Percentiles rank a stretch among this genome's conserved stretches.
Conservation (phyloP, 805 yeast species). For the Jamesozyma spencerorum region DNA sequence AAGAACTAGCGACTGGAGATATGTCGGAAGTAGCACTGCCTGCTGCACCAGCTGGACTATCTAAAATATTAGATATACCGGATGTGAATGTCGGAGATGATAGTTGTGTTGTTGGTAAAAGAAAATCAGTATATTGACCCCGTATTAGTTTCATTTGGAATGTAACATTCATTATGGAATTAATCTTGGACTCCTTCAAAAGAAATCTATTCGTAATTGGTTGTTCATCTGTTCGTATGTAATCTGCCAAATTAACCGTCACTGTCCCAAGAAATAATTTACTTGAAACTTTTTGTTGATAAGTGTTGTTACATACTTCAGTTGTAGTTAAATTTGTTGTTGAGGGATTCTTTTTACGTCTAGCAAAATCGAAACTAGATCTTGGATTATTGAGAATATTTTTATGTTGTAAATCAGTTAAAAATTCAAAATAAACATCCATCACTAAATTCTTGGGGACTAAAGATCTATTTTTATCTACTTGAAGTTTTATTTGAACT, state of each 20-base stretch:
- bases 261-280: slow-evolving; percentile 55
- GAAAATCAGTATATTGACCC: slow-evolving; percentile 30
- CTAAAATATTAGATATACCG: slow-evolving; percentile 9
- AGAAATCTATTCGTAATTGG: slow-evolving; percentile 54
- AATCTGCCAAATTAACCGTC: slow-evolving; percentile 63
- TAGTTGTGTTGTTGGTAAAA: slow-evolving; percentile 18
- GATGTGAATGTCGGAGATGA: slow-evolving; percentile 17
- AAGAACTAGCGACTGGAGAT: background rate
- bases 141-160: slow-evolving; percentile 40
- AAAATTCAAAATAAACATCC: slow-evolving; percentile 38
- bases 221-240: slow-evolving; percentile 41
- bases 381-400: background rate
- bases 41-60: background rate
- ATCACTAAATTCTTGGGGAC: slow-evolving; percentile 31
- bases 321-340: background rate
- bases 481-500: slow-evolving; percentile 34
- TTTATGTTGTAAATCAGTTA: slow-evolving; percentile 1
- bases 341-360: background rate
- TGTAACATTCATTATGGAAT: slow-evolving; percentile 62
- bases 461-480: slow-evolving; percentile 31
- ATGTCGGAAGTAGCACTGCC: background rate
- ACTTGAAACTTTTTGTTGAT: slow-evolving; percentile 24
- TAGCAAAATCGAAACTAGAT: slow-evolving; percentile 1
- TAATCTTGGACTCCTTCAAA: slow-evolving; percentile 69
- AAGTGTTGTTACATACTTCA: slow-evolving; percentile 7